Conservation (phyloP, 495 filamentous ascomycete genomes). For the Margaritispora aquatica region DNA sequence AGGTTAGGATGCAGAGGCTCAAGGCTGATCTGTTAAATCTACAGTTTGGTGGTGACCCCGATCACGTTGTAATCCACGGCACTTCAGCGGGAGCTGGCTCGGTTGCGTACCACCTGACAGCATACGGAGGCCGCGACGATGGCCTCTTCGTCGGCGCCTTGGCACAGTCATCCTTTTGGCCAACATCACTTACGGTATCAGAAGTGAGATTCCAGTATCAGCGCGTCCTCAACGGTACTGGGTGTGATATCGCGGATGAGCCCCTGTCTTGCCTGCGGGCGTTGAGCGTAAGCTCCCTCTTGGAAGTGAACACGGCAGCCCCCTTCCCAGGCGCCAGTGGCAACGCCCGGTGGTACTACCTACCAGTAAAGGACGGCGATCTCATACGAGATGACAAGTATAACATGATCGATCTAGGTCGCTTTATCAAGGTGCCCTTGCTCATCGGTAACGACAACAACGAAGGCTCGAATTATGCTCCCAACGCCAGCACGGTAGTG, state of each 20-base stretch:
- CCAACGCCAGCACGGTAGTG: slow-evolving; percentile 37
- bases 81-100: slow-evolving; percentile 66
- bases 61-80: slow-evolving; percentile 63
- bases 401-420: slow-evolving; percentile 45
- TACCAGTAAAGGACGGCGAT: slow-evolving; percentile 50
- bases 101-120: slow-evolving; percentile 57
- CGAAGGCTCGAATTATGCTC: slow-evolving; percentile 59
- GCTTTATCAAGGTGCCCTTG: slow-evolving; percentile 59
- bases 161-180: slow-evolving; percentile 30
- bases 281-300: slow-evolving; percentile 3
- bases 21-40: too few relatives aligned
- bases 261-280: neutral
- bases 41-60: slow-evolving; percentile 68
- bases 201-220: slow-evolving; percentile 50
- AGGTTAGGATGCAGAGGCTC: too few relatives aligned
- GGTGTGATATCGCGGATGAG: neutral
- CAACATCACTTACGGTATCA: slow-evolving; percentile 42
- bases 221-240: neutral
- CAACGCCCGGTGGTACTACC: slow-evolving; percentile 49
- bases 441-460: slow-evolving; percentile 59
- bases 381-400: slow-evolving; percentile 55
- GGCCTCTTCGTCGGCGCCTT: slow-evolving; percentile 13
- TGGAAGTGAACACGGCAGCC: slow-evolving; percentile 7
- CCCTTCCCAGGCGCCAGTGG: slow-evolving; percentile 20
- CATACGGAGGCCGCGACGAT: slow-evolving; percentile 40